Base-by-base conservation (phyloP, 1,284 basidiomycete genomes). In the Ganoderma meredithae region DNA sequence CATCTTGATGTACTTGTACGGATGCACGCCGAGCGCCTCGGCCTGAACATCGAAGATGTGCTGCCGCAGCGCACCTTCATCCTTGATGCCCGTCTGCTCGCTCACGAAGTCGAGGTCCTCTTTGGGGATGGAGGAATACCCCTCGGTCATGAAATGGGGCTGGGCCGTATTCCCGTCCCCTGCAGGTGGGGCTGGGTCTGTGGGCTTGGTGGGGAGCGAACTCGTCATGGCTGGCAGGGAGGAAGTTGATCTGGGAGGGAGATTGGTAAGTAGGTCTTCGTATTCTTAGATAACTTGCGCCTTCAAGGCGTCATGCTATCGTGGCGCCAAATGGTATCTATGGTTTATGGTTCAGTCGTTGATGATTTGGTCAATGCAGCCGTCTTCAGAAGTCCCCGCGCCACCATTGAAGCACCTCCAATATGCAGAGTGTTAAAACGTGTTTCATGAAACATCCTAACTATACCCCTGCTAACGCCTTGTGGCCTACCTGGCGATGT, bases 31-130 rank as follows among this genome's bases (percentile, higher is more conserved):
- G 31, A 69, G 71, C 0, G 73, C 73, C 31, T 82, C 80, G 44
- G 68, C 71, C 68, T 85, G 85, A 12, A 84, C 78, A 1, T 69
- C 62, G 19, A 86, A 58, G 41, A 88, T 82, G 72, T 88, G 86
- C 60, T 77, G 67, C 73, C 79, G 85, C 64, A 86, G 75, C 62
- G 77, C 78, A 1, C 80, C 77, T 1, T 81, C 79, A 64, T 83
- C 78, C 10, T 78, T 65, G 40, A 85, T 85, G 0, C 81, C 80
- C 19, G 83, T 85, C 63, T 80, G 78, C 13, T 66, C 47, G 73
- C 81, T 81, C 74, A 83, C 79, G 70, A 86, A 85, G 3, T 72
- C 76, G 9, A 78, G 62, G 58, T 83, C 81, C 13, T 80, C 77
- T 55, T 71, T 71, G 25, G 71, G 69, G 19, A 78, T 75, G 1